Percentiles rank a stretch among this genome's conserved stretches.
Evolutionary conservation across 2,329 filamentous ascomycete genomes (phyloP).

Genomic region (Nigrograna mackinnonii): DNA sequence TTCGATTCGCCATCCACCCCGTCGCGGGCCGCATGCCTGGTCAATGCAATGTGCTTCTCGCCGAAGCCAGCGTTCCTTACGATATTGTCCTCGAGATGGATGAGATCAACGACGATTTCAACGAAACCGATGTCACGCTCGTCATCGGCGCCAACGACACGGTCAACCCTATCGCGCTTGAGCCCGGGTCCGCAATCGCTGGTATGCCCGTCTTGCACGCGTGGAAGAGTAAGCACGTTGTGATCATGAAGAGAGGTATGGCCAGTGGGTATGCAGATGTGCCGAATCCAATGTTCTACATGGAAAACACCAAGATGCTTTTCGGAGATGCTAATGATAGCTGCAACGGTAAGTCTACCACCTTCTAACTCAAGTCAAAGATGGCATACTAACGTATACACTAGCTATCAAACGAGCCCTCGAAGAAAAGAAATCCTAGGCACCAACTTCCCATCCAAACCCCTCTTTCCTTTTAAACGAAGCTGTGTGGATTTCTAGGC

Average conservation of each 20-base stretch:
- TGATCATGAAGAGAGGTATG: conserved; percentile 93
- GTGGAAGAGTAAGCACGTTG: conserved; percentile 91
- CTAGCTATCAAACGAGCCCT: conserved; percentile 41
- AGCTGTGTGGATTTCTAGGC: no score
- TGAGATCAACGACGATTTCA: conserved; percentile 92
- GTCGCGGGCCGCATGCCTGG: conserved; percentile 92
- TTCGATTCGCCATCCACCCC: conserved; percentile 88
- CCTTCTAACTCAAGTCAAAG: background rate
- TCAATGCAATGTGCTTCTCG: conserved; percentile 88
- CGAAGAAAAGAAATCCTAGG: conserved; percentile 35
- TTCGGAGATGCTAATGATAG: conserved; percentile 87
- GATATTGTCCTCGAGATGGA: conserved; percentile 96
- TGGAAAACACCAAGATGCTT: conserved; percentile 86
- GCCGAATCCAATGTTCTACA: conserved; percentile 91
- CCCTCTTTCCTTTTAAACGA: no score
- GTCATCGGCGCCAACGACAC: conserved; percentile 94
- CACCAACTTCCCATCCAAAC: background rate
- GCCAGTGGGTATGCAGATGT: conserved; percentile 89
- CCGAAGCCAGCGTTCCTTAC: conserved; percentile 85
- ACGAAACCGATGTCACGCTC: conserved; percentile 81
- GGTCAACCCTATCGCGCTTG: conserved; percentile 86
- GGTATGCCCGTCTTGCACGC: conserved; percentile 92
- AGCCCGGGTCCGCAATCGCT: conserved; percentile 81
- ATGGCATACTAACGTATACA: conserved; percentile 14
- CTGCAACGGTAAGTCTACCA: conserved; percentile 63